A percentile compares a stretch with the other conserved stretches of the same genome.
phyloP scores from a whole-genome alignment of 192 early-diverging fungal genomes.

The Paraglomus brasilianum region DNA sequence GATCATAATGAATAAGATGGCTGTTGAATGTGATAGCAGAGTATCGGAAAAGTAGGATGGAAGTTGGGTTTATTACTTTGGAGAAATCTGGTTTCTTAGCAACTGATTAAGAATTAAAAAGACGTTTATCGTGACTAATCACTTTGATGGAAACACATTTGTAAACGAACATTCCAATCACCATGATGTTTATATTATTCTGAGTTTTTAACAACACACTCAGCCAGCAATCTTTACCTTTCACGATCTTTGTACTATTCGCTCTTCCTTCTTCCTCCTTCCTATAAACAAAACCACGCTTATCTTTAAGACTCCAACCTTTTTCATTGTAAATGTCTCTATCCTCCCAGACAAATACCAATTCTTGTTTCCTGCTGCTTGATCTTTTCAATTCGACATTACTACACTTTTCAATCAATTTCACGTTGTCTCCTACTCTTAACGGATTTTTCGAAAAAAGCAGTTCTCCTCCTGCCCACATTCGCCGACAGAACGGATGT shows the following conservation, averaged over 20 bases:
- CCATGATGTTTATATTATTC: neutral
- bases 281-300: constrained; percentile 69
- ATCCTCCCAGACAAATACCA: constrained; percentile 70
- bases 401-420: constrained; percentile 57
- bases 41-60: constrained; percentile 80
- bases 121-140: constrained; percentile 31
- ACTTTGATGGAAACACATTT: constrained; percentile 33
- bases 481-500: constrained; percentile 66
- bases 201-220: neutral
- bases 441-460: constrained; percentile 60
- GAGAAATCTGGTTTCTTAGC: constrained; percentile 61
- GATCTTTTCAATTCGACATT: constrained; percentile 53
- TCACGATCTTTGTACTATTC: constrained; percentile 34
- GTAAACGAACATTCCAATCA: neutral
- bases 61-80: constrained; percentile 54
- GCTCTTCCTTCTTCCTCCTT: constrained; percentile 31
- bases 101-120: constrained; percentile 33
- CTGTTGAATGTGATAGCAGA: constrained; percentile 90
- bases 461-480: constrained; percentile 87
- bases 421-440: constrained; percentile 60
- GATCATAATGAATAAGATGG: constrained; percentile 88
- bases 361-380: constrained; percentile 46
- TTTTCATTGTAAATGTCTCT: constrained; percentile 60
- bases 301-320: constrained; percentile 64
- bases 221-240: constrained; percentile 30